Evolutionary conservation across 306 rosid genomes (phyloP).

Genomic region (Medicago arabica): DNA sequence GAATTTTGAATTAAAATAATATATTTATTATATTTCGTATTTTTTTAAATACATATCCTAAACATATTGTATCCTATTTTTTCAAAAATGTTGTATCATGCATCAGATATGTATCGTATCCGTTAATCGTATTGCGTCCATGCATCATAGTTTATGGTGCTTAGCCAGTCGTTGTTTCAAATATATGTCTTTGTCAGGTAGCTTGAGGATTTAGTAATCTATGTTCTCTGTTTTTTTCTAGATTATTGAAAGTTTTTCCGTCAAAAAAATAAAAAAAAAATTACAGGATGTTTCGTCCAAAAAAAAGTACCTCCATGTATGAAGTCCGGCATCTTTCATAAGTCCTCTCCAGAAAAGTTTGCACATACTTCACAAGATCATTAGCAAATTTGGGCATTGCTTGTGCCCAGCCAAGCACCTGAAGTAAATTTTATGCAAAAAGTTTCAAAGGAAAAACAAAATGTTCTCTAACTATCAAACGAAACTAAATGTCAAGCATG

Average conservation of each 20-base stretch:
- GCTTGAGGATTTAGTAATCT: slow-evolving; percentile 12
- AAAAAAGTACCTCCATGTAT: slow-evolving; percentile 81
- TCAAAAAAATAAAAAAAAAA: background rate
- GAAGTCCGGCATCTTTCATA: slow-evolving; percentile 96
- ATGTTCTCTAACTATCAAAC: slow-evolving; percentile 38
- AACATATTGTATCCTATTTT: background rate
- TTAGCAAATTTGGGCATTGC: slow-evolving; percentile 96
- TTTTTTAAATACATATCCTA: background rate
- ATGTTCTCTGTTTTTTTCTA: background rate
- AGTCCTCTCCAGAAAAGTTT: slow-evolving; percentile 93
- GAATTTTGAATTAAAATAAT: background rate
- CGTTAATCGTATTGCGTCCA: background rate
- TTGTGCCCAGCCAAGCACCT: slow-evolving; percentile 99
- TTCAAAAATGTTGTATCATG: background rate
- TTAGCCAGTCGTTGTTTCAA: slow-evolving; percentile 26
- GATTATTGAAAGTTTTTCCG: slow-evolving; percentile 6
- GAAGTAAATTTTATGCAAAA: slow-evolving; percentile 40
- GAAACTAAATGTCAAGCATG: slow-evolving; percentile 32
- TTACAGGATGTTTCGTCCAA: no score
- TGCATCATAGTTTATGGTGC: slow-evolving; percentile 9
- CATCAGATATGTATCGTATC: background rate
- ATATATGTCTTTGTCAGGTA: slow-evolving; percentile 26
- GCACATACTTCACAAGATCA: slow-evolving; percentile 94
- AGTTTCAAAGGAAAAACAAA: slow-evolving; percentile 22
- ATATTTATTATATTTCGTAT: background rate